phyloP scores from a whole-genome alignment of 208 protist genomes.

The Lotmaria passim region DNA sequence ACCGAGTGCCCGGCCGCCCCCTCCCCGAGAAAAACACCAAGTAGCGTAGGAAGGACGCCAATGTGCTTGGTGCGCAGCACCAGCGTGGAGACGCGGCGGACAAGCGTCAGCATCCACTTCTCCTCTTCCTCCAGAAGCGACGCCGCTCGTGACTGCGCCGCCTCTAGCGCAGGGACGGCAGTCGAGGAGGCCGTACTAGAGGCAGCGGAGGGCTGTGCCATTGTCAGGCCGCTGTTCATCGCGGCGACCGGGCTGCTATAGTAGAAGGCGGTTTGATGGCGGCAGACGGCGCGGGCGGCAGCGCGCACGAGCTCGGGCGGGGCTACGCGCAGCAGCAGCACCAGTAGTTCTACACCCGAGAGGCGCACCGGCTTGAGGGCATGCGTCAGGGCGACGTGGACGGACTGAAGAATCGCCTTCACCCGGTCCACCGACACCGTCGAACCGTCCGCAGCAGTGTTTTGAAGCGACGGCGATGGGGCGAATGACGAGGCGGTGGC shows the following conservation, averaged over 20 bases:
- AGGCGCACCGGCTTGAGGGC: constrained; percentile 64
- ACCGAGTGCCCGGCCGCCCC: constrained; percentile 10
- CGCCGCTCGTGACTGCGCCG: constrained; percentile 12
- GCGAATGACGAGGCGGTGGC: not conserved
- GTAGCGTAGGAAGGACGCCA: constrained; percentile 44
- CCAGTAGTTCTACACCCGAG: constrained; percentile 62
- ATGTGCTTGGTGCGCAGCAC: constrained; percentile 58
- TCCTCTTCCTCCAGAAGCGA: constrained; percentile 33
- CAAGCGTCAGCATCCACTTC: constrained; percentile 59
- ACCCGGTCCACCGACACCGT: constrained; percentile 41
- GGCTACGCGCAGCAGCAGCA: constrained; percentile 41
- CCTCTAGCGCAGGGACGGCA: constrained; percentile 12
- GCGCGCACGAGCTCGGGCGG: constrained; percentile 23
- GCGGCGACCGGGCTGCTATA: constrained; percentile 3
- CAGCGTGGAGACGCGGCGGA: constrained; percentile 61
- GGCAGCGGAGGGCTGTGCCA: constrained; percentile 8
- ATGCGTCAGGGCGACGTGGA: constrained; percentile 75
- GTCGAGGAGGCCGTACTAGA: not conserved
- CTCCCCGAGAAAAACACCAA: constrained; percentile 38
- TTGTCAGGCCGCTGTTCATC: constrained; percentile 15
- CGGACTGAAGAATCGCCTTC: constrained; percentile 46
- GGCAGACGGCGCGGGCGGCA: constrained; percentile 35
- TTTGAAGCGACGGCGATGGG: not conserved
- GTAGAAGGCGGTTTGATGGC: constrained; percentile 36
- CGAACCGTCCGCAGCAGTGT: no score